phyloP scores from a whole-genome alignment of 73 alveolate species.

The Paramecium octaurelia region DNA sequence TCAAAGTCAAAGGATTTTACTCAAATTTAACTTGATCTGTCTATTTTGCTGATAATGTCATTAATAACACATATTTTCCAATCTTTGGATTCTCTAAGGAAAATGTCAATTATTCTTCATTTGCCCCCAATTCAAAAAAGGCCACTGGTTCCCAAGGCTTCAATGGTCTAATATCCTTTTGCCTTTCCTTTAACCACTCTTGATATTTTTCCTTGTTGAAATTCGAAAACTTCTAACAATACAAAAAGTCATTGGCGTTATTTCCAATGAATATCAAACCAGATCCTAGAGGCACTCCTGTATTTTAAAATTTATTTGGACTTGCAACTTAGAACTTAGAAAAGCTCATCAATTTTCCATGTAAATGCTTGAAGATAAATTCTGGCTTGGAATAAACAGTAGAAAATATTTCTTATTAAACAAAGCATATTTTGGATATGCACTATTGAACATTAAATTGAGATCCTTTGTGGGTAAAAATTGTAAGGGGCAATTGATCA shows the following conservation, averaged over 20 bases:
- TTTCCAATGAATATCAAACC: conserved; percentile 14
- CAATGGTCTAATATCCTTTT: background rate
- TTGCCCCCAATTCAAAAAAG: background rate
- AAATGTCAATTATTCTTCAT: background rate
- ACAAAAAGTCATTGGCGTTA: background rate
- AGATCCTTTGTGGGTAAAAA: background rate
- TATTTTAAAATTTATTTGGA: background rate
- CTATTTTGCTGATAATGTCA: conserved; percentile 4
- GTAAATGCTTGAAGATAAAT: background rate
- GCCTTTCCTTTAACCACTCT: conserved; percentile 6
- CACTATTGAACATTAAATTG: conserved; percentile 11
- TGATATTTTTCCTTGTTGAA: background rate
- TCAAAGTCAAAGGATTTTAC: background rate
- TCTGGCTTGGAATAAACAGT: conserved; percentile 2
- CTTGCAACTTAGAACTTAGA: background rate
- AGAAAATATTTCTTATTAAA: background rate
- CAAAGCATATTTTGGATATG: conserved; percentile 11
- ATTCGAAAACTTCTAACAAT: background rate
- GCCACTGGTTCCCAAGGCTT: conserved; percentile 34
- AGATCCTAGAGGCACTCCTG: background rate
- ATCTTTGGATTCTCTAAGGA: background rate
- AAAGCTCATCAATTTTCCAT: background rate
- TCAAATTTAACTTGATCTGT: background rate
- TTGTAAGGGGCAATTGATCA: background rate
- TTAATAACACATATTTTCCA: background rate